Conservation (phyloP, 495 filamentous ascomycete species). For the Usnea hakonensis region DNA sequence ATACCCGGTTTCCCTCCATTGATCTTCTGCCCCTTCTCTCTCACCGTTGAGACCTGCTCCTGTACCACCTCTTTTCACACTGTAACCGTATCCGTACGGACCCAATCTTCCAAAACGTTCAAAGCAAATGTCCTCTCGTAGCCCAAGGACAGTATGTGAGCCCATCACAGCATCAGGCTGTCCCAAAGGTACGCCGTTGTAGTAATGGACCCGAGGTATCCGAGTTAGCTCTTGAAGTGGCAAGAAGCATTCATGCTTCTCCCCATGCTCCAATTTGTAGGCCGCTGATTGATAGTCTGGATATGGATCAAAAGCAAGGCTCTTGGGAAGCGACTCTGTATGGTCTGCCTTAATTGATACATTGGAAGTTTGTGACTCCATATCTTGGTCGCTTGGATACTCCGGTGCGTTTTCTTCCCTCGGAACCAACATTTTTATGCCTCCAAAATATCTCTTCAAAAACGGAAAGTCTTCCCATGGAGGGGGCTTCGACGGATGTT, state of each 20-base stretch:
- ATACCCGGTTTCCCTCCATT: constrained; percentile 53
- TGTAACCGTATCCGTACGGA: constrained; percentile 86
- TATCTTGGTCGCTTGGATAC: constrained; percentile 51
- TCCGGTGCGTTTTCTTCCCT: constrained; percentile 59
- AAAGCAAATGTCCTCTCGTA: constrained; percentile 86
- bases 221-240: constrained; percentile 53
- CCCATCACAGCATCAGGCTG: constrained; percentile 80
- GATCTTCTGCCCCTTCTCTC: constrained; percentile 59
- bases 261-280: constrained; percentile 52
- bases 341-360: constrained; percentile 17
- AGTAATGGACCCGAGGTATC: constrained; percentile 61
- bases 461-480: constrained; percentile 78
- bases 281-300: constrained; percentile 54
- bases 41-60: constrained; percentile 77
- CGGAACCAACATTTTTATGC: constrained; percentile 58
- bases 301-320: constrained; percentile 59
- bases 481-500: constrained; percentile 51
- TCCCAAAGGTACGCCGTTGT: constrained; percentile 64
- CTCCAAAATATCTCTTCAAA: constrained; percentile 76
- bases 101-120: constrained; percentile 84
- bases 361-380: constrained; percentile 30
- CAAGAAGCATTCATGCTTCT: constrained; percentile 69
- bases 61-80: constrained; percentile 62
- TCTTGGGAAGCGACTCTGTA: constrained; percentile 37
- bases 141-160: constrained; percentile 68